Evolutionary conservation across 129 eudicot species (phyloP), one percentile per base, ranked within the genome.

Genomic region (Flaveria brownii): DNA sequence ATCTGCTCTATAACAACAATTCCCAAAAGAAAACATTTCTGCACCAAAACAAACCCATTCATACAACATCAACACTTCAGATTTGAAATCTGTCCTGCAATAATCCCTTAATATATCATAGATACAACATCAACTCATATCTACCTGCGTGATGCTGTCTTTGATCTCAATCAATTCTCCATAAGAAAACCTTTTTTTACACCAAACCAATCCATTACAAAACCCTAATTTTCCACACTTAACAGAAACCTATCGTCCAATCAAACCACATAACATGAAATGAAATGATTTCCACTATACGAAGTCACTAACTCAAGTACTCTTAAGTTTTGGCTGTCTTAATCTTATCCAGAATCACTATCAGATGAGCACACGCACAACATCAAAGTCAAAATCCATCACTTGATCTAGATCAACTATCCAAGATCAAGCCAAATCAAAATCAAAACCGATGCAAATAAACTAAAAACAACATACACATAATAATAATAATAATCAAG

Each of bases 361-460:
- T 2, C 6, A 28, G 11, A 75, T n/a, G 26, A 62, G 11, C 71
- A 16, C 18, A 61, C n/a, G 51, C 70, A 60, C 57, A 10, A 46
- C 26, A 43, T 62, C 78, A n/a, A 30, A 75, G 61, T 46, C 67
- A 64, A 45, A 46, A 45, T 46, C 22, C 39, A 60, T 43, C 70
- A 49, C 25, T 49, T 26, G 56, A 46, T 16, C 74, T 6, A 23
- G 17, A 25, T 67, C 50, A 71, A 52, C 1, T 11, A 77, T n/a
- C 76, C 22, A 45, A 45, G 49, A 43, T 43, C 14, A 43, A 78
- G 71, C 62, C 30, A 23, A 47, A 47, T 46, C 77, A 50, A 78
- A 59, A 61, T 14, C 9, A 16, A 26, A 62, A 14, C 20, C 22
- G 20, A 28, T 17, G 16, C 22, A 56, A 57, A 65, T 33, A 30